Evolutionary conservation across 805 yeast genomes (phyloP), one percentile per base, ranked within the genome.

Genomic region (Lipomyces yamanashiensis): DNA sequence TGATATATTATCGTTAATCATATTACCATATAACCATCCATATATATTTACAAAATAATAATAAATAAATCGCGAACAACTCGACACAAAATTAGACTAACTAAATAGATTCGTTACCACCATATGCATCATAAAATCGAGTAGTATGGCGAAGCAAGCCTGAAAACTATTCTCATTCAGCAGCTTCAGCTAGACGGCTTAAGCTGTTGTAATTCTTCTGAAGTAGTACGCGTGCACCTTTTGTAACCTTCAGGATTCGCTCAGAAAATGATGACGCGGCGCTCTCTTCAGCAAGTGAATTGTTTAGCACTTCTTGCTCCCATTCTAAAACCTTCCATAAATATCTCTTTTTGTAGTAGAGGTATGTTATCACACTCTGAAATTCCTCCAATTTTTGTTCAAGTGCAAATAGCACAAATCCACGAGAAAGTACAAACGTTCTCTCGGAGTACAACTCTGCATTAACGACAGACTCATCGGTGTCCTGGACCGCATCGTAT

Each of bases 341-440:
- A 15, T 53, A 43, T 8, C 41, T 44, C 21, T 41, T 47, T 21
- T 50, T 40, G 52, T 28, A 51, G 33, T 66, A 66, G 6, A 53
- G 45, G 37, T 54, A n/a, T 33, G 61, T 39, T 17, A 66, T 41
- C 10, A 64, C 64, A 36, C 43, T 43, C 21, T 39, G 58, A 37
- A 66, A 66, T 58, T 64, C 69, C 23, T 17, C 28, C 6, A 59
- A 51, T 4, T 41, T 39, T 21, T 66, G 48, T 36, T 58, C 55
- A 23, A 66, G 41, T 15, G 66, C 69, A 34, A 34, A 66, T 40
- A 64, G 44, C 12, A 66, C 59, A 41, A 66, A 66, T 3, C 69
- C 69, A 1, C 63, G 60, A 23, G 69, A 57, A 17, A 66, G 54
- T 13, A 66, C 63, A 47, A 61, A 66, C n/a, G 68, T 48, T 40